Evolutionary conservation across 345 rosid species (phyloP), one percentile per base, ranked within the genome.

Genomic region (Lenwebbia sp.): DNA sequence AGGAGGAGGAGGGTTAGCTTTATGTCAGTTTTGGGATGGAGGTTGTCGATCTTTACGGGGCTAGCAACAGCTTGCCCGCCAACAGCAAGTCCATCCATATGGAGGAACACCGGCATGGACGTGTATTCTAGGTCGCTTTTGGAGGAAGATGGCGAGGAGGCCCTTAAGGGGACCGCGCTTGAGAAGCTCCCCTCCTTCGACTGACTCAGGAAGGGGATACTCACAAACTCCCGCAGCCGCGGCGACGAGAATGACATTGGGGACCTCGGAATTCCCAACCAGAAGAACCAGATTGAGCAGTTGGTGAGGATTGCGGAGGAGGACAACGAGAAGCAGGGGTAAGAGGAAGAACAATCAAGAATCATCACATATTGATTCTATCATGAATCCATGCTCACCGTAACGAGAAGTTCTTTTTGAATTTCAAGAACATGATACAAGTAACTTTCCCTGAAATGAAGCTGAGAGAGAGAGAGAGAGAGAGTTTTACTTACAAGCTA

Each of bases 101-200:
- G 88, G 91, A 91, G 92, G 86, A 89, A 87, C 87, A 86, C 58
- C 40, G 85, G 88, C 15, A 55, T 23, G 13, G 94, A 93, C 25
- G 90, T 85, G 4, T 93, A 93, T 84, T 94, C 95, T 10, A 89
- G 84, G 56, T 94, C 97, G 2, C 88, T 92, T 2, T 62, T 94
- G 54, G 94, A 91, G 7, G 98, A 91, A 87, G 92, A 94, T 54
- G 96, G 93, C 21, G 93, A 91, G 50, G 94, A 92, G 50, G 92
- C 90, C 14, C 86, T 91, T 6, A 85, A 82, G 82, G 90, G 94
- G 93, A 92, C 95, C n/a, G 92, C 92, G 0, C 85, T 91, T 21
- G 90, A 92, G 88, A 92, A 84, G 83, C 86, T 93, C 19, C 95
- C 92, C 1, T 89, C 95, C 7, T 82, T 83, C 82, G 87, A 85